A percentile compares a stretch with the other conserved stretches of the same genome.
These are phyloP conservation scores for Aphanomyces astaci DNA, from an alignment of 352 stramenopile genomes.

Conservation along the genomic window DNA sequence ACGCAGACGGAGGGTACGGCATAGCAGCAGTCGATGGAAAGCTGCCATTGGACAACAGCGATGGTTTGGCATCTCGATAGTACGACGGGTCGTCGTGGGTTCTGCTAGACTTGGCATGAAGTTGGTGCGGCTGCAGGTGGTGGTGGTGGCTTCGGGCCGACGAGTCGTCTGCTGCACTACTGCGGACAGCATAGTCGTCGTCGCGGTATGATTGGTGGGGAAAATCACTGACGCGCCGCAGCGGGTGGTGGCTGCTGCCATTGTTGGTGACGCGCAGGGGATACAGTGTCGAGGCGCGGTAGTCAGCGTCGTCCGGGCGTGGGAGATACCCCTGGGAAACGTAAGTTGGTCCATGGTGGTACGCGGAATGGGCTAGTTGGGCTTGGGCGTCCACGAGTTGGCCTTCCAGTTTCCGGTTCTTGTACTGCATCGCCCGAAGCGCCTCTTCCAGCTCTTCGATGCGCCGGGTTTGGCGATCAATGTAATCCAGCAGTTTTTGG, in stretches of 20 bases:
- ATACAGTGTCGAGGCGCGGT: not conserved
- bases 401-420: conserved; percentile 22
- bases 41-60: not conserved
- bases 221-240: not conserved
- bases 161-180: too few relatives aligned
- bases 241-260: not conserved
- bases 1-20: not conserved
- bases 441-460: conserved; percentile 19
- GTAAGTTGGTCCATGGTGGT: not conserved
- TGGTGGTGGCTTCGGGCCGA: not conserved
- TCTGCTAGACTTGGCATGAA: not conserved
- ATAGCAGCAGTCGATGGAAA: not conserved
- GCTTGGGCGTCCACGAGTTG: conserved; percentile 11
- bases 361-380: not conserved
- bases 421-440: conserved; percentile 13
- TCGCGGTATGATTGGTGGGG: not conserved
- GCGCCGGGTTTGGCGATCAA: conserved; percentile 8
- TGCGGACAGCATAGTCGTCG: not conserved
- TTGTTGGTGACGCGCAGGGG: not conserved
- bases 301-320: not conserved
- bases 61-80: not conserved
- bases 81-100: not conserved
- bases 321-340: not conserved
- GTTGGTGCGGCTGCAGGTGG: not conserved
- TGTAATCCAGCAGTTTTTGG: conserved; percentile 17